phyloP scores from a whole-genome alignment of 2,329 filamentous ascomycete genomes.

The Tolypocladium pustulatum region DNA sequence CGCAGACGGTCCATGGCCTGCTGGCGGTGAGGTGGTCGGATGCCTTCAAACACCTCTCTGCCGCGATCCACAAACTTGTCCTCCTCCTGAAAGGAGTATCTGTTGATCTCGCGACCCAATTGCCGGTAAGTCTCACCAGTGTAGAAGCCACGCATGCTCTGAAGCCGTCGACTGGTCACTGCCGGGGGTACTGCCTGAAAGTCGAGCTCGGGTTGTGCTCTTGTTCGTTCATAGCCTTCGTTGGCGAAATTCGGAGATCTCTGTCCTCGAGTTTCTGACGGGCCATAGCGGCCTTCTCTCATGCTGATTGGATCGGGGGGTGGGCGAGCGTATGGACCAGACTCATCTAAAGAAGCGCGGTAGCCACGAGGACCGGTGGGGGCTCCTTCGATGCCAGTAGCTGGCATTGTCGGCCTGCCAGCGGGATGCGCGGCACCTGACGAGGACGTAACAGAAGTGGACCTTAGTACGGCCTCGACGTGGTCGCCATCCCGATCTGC shows the following conservation, averaged over 20 bases:
- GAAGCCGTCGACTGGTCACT: conserved; percentile 54
- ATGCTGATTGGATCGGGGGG: conserved; percentile 5
- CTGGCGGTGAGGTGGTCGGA: conserved; percentile 48
- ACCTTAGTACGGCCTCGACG: conserved; percentile 30
- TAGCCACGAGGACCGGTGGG: conserved; percentile 24
- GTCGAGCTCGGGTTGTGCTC: neutral
- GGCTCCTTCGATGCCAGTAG: conserved; percentile 18
- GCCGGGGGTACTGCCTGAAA: neutral
- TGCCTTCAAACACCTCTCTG: conserved; percentile 57
- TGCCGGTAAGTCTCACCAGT: conserved; percentile 28
- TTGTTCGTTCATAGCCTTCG: neutral
- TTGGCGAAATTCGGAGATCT: neutral
- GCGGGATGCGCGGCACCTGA: conserved; percentile 5
- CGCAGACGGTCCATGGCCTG: conserved; percentile 23
- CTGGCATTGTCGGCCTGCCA: conserved; percentile 1
- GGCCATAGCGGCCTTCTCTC: conserved; percentile 42
- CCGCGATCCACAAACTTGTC: conserved; percentile 61
- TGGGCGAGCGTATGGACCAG: conserved; percentile 21
- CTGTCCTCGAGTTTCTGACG: conserved; percentile 47
- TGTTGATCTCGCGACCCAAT: conserved; percentile 43
- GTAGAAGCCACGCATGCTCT: conserved; percentile 40
- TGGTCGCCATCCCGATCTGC: conserved; percentile 39
- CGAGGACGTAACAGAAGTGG: conserved; percentile 1
- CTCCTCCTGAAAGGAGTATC: conserved; percentile 62
- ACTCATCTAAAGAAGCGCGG: conserved; percentile 13